Evolutionary conservation across 345 rosid species (phyloP).

Genomic region (Populus deltoides): DNA sequence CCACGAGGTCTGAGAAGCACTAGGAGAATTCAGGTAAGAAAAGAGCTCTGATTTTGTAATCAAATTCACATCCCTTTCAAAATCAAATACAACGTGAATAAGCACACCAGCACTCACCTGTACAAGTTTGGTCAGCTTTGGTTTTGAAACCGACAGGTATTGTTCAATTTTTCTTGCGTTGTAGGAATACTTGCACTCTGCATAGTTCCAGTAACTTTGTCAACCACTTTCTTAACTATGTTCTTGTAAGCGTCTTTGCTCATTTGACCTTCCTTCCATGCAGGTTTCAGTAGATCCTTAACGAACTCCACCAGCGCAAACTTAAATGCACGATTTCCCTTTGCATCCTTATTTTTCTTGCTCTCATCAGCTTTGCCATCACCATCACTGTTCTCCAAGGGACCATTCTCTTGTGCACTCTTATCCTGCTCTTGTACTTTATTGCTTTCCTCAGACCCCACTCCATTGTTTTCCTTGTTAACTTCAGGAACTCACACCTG

Average conservation of each 20-base stretch:
- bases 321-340: conserved; percentile 73
- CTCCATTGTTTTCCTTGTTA: conserved; percentile 27
- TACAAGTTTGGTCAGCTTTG: conserved; percentile 88
- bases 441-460: conserved; percentile 35
- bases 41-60: not conserved
- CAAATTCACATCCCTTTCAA: not conserved
- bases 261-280: conserved; percentile 92
- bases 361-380: conserved; percentile 52
- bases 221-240: conserved; percentile 94
- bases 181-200: conserved; percentile 76
- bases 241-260: conserved; percentile 87
- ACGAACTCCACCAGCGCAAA: conserved; percentile 83
- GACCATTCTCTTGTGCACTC: conserved; percentile 36
- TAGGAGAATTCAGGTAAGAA: not conserved
- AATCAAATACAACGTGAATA: not conserved
- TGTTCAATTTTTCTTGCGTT: conserved; percentile 84
- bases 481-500: conserved; percentile 31
- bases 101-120: conserved; percentile 51
- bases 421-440: conserved; percentile 38
- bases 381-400: conserved; percentile 40
- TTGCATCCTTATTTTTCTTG: conserved; percentile 73
- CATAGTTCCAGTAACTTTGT: conserved; percentile 77
- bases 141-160: conserved; percentile 73
- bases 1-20: not conserved
- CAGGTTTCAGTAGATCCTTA: conserved; percentile 88